Evolutionary conservation across 352 stramenopile genomes (phyloP).

Genomic region (Pythium pectinolyticum): DNA sequence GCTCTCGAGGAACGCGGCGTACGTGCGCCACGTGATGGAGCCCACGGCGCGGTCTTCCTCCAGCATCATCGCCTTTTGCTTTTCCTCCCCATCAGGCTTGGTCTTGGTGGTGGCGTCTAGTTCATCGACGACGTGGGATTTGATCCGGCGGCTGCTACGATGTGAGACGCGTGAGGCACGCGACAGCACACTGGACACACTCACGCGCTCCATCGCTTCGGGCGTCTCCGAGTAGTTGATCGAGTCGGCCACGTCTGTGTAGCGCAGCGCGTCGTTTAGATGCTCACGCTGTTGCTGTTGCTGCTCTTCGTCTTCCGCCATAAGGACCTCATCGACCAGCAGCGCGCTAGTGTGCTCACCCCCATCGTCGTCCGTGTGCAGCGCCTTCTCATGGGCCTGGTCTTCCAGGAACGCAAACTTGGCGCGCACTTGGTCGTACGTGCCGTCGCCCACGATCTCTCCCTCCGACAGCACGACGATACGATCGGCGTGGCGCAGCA

Average conservation of each 20-base stretch:
- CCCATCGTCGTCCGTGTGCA: constrained; percentile 12
- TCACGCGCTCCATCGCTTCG: constrained; percentile 6
- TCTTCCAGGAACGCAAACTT: constrained; percentile 32
- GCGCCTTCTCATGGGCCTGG: constrained; percentile 12
- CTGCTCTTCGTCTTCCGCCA: background rate
- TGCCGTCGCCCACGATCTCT: constrained; percentile 36
- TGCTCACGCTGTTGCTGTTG: constrained; percentile 7
- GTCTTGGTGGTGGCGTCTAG: background rate
- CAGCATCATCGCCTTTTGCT: constrained; percentile 37
- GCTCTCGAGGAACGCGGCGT: constrained; percentile 45
- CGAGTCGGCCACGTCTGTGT: background rate
- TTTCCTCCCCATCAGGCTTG: background rate
- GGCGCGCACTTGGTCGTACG: constrained; percentile 21
- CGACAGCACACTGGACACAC: background rate
- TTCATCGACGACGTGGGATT: background rate
- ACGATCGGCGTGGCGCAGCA: constrained; percentile 37
- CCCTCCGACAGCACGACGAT: constrained; percentile 43
- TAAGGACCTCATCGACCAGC: constrained; percentile 11
- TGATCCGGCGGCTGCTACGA: background rate
- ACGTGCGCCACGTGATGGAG: constrained; percentile 39
- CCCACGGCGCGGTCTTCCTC: constrained; percentile 46
- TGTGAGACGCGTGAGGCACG: background rate
- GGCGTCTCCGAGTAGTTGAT: constrained; percentile 3
- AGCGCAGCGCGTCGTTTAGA: constrained; percentile 16
- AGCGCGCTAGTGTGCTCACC: constrained; percentile 29